A percentile compares a stretch with the other conserved stretches of the same genome.
Conservation (phyloP, 352 stramenopile species). For the Discostella stelligera region DNA sequence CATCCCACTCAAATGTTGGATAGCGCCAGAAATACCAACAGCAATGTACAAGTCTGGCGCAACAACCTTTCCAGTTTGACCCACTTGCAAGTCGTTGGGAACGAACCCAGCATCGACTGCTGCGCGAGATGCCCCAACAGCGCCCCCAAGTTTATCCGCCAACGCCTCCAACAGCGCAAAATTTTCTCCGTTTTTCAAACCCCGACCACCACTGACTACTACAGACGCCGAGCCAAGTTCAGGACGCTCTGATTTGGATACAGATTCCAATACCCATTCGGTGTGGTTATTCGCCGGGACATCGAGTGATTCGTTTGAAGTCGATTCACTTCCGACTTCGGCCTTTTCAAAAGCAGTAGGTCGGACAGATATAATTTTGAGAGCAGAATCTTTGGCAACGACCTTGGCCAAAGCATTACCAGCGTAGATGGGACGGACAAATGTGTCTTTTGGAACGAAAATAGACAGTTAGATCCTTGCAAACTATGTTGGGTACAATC, state of each 20-base stretch:
- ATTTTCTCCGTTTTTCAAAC: conserved; percentile 96
- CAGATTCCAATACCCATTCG: conserved; percentile 90
- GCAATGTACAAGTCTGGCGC: conserved; percentile 96
- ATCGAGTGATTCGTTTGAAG: conserved; percentile 28
- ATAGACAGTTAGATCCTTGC: conserved; percentile 15
- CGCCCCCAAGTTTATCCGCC: conserved; percentile 96
- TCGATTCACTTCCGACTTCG: conserved; percentile 73
- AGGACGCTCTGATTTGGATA: conserved; percentile 93
- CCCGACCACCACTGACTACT: conserved; percentile 94
- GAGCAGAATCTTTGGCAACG: conserved; percentile 77
- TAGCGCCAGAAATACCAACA: conserved; percentile 96
- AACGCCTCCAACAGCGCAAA: conserved; percentile 97
- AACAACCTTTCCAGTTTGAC: conserved; percentile 98
- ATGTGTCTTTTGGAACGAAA: conserved; percentile 86
- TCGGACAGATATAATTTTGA: conserved; percentile 96
- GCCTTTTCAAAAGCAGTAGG: conserved; percentile 98
- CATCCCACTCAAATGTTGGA: conserved; percentile 99
- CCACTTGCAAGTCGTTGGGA: conserved; percentile 98
- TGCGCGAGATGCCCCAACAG: conserved; percentile 95
- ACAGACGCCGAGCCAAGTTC: conserved; percentile 92
- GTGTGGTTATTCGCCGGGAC: conserved; percentile 36
- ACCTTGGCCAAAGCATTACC: conserved; percentile 90
- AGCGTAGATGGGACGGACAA: conserved; percentile 90
- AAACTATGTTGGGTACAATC: conserved; percentile 3
- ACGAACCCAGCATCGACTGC: conserved; percentile 98